phyloP scores from a whole-genome alignment of 2,329 filamentous ascomycete species.

The Colletotrichum horii region DNA sequence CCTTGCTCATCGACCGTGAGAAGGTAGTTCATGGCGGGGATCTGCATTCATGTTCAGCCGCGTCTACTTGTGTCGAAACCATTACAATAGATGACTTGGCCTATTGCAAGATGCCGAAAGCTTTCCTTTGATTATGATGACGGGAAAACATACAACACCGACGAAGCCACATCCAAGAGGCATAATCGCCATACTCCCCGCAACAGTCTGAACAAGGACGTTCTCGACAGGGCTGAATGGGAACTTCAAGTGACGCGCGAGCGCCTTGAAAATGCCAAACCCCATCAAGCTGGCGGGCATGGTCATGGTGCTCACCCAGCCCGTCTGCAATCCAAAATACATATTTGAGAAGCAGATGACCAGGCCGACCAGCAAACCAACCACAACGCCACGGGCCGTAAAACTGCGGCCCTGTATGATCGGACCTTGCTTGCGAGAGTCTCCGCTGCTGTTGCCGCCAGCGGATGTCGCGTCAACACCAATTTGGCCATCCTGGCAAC shows the following conservation, averaged over 20 bases:
- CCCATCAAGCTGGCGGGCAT: slow-evolving; percentile 96
- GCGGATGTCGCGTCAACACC: neutral
- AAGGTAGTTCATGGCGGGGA: slow-evolving; percentile 90
- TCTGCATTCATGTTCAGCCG: slow-evolving; percentile 39
- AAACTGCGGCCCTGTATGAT: slow-evolving; percentile 69
- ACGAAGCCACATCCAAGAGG: slow-evolving; percentile 95
- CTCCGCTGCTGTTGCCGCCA: neutral
- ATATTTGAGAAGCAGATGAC: slow-evolving; percentile 97
- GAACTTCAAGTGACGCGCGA: slow-evolving; percentile 73
- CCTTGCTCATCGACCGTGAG: slow-evolving; percentile 79
- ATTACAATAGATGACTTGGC: neutral
- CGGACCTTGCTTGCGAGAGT: neutral
- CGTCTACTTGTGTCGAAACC: neutral
- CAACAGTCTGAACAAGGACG: slow-evolving; percentile 94
- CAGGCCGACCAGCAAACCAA: slow-evolving; percentile 83
- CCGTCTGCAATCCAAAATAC: slow-evolving; percentile 96
- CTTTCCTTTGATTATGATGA: neutral
- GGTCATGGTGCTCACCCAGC: slow-evolving; percentile 78
- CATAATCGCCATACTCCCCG: slow-evolving; percentile 95
- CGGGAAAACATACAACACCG: slow-evolving; percentile 65
- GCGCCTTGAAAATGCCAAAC: slow-evolving; percentile 87
- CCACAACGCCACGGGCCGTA: slow-evolving; percentile 79
- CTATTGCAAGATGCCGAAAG: neutral
- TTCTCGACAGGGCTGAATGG: slow-evolving; percentile 97
- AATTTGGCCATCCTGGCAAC: neutral